Evolutionary conservation across 805 yeast genomes (phyloP).

Genomic region (Saturnispora hagleri): DNA sequence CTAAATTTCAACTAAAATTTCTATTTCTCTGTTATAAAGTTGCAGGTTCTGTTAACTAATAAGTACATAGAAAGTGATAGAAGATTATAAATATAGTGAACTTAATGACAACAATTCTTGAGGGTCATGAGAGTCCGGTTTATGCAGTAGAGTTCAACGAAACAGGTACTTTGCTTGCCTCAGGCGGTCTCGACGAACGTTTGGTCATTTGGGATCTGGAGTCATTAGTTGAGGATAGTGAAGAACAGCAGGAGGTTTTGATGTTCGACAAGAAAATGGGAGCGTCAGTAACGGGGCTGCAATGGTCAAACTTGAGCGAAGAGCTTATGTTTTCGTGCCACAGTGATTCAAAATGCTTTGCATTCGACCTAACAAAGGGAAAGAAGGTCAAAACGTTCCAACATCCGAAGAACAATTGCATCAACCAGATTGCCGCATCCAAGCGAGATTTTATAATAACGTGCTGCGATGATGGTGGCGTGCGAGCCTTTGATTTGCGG

Average conservation of each 20-base stretch:
- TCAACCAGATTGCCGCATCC: constrained; percentile 44
- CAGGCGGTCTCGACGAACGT: constrained; percentile 54
- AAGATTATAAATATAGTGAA: not conserved
- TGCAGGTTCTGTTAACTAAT: no score
- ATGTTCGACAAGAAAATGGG: constrained; percentile 22
- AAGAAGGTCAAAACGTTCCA: constrained; percentile 41
- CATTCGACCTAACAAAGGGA: constrained; percentile 58
- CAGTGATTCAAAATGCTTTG: constrained; percentile 51
- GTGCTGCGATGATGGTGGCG: constrained; percentile 58
- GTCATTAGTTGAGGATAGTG: not conserved
- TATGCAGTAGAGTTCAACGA: constrained; percentile 42
- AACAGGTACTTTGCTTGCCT: constrained; percentile 44
- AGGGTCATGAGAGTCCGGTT: constrained; percentile 48
- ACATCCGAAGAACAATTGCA: constrained; percentile 24
- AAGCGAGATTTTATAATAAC: constrained; percentile 31
- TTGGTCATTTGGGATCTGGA: constrained; percentile 18
- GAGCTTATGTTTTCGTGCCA: constrained; percentile 39
- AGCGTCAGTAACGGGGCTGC: constrained; percentile 51
- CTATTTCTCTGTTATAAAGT: no score
- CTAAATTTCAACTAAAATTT: not conserved
- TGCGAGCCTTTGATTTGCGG: constrained; percentile 57
- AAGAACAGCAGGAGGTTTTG: constrained; percentile 25
- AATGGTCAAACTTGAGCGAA: constrained; percentile 42
- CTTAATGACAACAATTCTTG: constrained; percentile 20
- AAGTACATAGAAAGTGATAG: not conserved